Evolutionary conservation across 768 basidiomycete genomes (phyloP), one percentile per base, ranked within the genome.

Genomic region (Clavaria fumosa): DNA sequence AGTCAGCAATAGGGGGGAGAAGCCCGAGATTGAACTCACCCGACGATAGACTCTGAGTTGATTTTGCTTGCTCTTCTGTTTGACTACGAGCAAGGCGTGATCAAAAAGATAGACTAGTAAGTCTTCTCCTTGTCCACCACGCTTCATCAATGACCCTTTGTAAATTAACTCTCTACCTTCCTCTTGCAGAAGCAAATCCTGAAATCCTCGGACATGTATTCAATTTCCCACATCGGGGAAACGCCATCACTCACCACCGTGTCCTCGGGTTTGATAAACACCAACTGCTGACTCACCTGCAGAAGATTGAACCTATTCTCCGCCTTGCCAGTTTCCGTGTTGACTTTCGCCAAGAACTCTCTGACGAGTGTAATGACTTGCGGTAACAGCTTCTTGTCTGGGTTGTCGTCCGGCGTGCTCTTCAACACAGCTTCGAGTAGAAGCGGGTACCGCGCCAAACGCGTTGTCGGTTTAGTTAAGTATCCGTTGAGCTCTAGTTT

Each of bases 401-500:
- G 74, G 49, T 76, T 84, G 50, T 89, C 88, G 19, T 89, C 85
- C 0, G 82, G 74, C 0, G 95, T 99, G 35, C 90, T 76, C 57
- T 96, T 97, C 40, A 81, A 61, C 7, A 95, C 85, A 11, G 86
- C 91, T 47, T 86, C 89, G 21, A 99, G 67, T 2, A 97, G 62
- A 2, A 99, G 67, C 5, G 95, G 95, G 54, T 97, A 97, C 45
- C 95, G 69, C n/a, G 93, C 95, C 19, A 99, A 67, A 48, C 95
- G 78, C 4, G 95, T 97, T 2, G 95, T 97, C 1, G 95, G 95
- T 56, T 96, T 97, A 5, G 95, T 99, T 27, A 99, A 64, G 56
- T 97, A 99, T 1, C 88, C 95, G 53, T 99, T 99, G 34, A 99
- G 61, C 57, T 99, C 95, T 23, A 97, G 71, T 59, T 96, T 97